phyloP scores from a whole-genome alignment of 805 yeast species.

The Yamadazyma sp. region DNA sequence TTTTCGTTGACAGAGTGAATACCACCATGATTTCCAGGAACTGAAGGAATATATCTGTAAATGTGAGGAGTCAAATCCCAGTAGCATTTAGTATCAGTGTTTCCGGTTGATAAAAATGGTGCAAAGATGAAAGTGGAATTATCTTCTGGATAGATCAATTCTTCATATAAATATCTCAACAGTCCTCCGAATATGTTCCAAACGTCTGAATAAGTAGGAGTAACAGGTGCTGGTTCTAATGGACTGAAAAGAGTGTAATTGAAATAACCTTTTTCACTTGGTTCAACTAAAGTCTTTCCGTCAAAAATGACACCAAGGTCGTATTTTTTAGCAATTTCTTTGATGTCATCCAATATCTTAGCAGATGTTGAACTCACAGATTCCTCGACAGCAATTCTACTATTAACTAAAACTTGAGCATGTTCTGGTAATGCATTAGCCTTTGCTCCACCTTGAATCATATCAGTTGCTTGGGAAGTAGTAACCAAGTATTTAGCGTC shows the following conservation, averaged over 20 bases:
- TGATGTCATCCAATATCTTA: constrained; percentile 28
- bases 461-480: constrained; percentile 49
- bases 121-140: constrained; percentile 28
- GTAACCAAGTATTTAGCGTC: constrained; percentile 34
- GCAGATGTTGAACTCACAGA: constrained; percentile 26
- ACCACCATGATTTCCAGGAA: constrained; percentile 14
- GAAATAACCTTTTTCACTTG: constrained; percentile 29
- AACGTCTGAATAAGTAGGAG: constrained; percentile 27
- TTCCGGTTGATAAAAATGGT: constrained; percentile 34
- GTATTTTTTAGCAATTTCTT: constrained; percentile 30
- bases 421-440: constrained; percentile 49
- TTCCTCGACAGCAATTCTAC: constrained; percentile 45
- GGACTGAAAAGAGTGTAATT: constrained; percentile 22
- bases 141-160: constrained; percentile 23
- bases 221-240: constrained; percentile 37
- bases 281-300: constrained; percentile 19
- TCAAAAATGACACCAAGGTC: constrained; percentile 31
- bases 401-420: constrained; percentile 40
- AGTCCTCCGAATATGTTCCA: constrained; percentile 36
- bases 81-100: constrained; percentile 38
- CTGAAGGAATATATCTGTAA: constrained; percentile 29
- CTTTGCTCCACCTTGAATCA: constrained; percentile 47
- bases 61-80: constrained; percentile 38
- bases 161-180: constrained; percentile 34
- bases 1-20: constrained; percentile 36